phyloP scores from a whole-genome alignment of 495 filamentous ascomycete genomes.

The Amphirosellinia nigrospora region DNA sequence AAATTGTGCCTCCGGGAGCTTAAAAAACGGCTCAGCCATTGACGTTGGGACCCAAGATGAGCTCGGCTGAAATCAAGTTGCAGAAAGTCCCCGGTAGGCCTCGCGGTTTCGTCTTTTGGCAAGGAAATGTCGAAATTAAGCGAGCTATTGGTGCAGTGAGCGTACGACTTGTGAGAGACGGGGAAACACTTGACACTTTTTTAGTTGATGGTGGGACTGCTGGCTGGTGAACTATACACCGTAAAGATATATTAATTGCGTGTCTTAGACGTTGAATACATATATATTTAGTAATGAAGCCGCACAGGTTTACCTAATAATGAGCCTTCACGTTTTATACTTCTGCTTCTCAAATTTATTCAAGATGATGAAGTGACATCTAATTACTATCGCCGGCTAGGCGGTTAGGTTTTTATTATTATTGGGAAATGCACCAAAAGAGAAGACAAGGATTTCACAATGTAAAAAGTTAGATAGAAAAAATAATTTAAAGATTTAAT shows the following conservation, averaged over 20 bases:
- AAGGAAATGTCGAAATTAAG: conserved; percentile 27
- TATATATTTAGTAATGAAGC: too few relatives aligned
- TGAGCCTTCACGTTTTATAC: too few relatives aligned
- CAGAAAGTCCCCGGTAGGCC: conserved; percentile 25
- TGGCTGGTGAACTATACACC: conserved; percentile 31
- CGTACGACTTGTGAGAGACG: conserved; percentile 27
- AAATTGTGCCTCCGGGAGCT: too few relatives aligned
- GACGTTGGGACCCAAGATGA: conserved; percentile 41
- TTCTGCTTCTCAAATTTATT: too few relatives aligned
- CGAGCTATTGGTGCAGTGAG: conserved; percentile 32
- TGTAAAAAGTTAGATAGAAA: too few relatives aligned
- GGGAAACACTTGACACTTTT: conserved; percentile 32
- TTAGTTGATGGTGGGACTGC: conserved; percentile 34
- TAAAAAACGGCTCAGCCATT: conserved; percentile 36
- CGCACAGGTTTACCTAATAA: too few relatives aligned
- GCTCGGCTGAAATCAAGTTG: conserved; percentile 23
- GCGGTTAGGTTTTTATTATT: too few relatives aligned
- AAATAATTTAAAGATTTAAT: too few relatives aligned
- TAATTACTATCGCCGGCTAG: too few relatives aligned
- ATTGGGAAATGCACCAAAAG: too few relatives aligned
- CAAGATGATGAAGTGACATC: too few relatives aligned
- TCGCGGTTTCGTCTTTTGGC: conserved; percentile 27
- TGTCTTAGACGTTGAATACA: not conserved
- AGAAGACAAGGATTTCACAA: too few relatives aligned
- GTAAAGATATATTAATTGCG: not conserved